A percentile compares a stretch with the other conserved stretches of the same genome.
Conservation (phyloP, 2,329 filamentous ascomycete genomes). For the Escovopsis sp. region DNA sequence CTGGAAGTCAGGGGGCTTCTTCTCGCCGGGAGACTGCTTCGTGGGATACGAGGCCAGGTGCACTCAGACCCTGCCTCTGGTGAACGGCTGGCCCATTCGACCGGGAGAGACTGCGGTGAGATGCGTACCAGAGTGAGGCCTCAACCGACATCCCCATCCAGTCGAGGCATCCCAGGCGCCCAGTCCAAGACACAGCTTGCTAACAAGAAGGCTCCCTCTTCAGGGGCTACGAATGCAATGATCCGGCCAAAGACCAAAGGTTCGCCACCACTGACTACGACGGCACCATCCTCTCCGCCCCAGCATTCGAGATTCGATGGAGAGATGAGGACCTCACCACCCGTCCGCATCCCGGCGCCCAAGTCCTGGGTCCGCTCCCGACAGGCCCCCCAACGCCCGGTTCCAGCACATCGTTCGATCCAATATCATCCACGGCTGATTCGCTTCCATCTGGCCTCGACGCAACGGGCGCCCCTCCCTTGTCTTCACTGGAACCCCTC, state of each 20-base stretch:
- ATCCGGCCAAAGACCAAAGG: slow-evolving; percentile 7
- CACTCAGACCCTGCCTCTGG: slow-evolving; percentile 9
- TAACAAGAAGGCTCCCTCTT: not conserved
- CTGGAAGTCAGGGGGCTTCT: slow-evolving; percentile 14
- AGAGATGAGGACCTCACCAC: slow-evolving; percentile 8
- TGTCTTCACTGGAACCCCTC: not conserved
- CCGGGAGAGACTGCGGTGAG: slow-evolving; percentile 13
- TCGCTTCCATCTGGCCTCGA: too few species aligned
- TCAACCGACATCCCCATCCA: not conserved
- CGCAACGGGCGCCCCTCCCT: too few species aligned
- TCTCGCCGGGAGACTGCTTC: slow-evolving; percentile 17
- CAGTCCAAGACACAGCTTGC: too few species aligned
- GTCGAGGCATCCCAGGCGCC: too few species aligned
- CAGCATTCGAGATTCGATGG: slow-evolving; percentile 17
- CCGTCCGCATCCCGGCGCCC: not conserved
- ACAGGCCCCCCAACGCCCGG: not conserved
- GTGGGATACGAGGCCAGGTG: slow-evolving; percentile 13
- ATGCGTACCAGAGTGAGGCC: slow-evolving; percentile 13
- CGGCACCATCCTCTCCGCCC: slow-evolving; percentile 11
- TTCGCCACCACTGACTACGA: slow-evolving; percentile 10
- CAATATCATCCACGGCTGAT: not conserved
- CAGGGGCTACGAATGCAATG: slow-evolving; percentile 11
- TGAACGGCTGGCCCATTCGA: slow-evolving; percentile 9
- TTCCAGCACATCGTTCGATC: not conserved
- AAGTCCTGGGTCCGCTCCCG: not conserved